Evolutionary conservation across 2,329 filamentous ascomycete genomes (phyloP).

Genomic region (Bipolaris zeicola): DNA sequence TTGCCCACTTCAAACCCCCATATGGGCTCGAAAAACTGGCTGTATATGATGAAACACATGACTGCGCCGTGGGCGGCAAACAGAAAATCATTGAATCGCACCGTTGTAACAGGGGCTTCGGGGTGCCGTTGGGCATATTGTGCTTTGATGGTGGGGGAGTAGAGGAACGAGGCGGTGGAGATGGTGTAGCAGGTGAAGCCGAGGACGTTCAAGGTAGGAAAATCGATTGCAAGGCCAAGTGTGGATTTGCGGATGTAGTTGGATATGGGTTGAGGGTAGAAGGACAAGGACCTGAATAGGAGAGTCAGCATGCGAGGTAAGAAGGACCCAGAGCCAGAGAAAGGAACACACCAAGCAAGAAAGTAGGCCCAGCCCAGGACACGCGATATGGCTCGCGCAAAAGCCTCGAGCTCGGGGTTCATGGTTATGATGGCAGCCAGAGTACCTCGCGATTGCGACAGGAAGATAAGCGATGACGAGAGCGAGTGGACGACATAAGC

Average conservation of each 20-base stretch:
- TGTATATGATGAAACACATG: constrained; percentile 73
- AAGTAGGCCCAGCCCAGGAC: constrained; percentile 48
- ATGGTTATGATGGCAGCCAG: constrained; percentile 1
- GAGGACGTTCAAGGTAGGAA: constrained; percentile 74
- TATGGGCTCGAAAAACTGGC: constrained; percentile 72
- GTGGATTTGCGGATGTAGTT: constrained; percentile 81
- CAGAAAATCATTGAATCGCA: constrained; percentile 85
- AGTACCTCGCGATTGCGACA: not conserved
- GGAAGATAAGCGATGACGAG: constrained; percentile 5
- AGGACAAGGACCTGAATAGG: constrained; percentile 72
- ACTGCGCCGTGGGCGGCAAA: constrained; percentile 84
- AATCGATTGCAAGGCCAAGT: constrained; percentile 84
- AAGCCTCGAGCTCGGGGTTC: constrained; percentile 28
- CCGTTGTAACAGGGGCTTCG: constrained; percentile 75
- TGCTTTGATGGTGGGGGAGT: constrained; percentile 73
- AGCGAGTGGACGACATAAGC: not conserved
- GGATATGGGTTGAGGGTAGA: constrained; percentile 87
- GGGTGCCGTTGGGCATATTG: constrained; percentile 86
- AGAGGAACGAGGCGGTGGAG: constrained; percentile 77
- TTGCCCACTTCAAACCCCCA: constrained; percentile 76
- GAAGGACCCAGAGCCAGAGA: not conserved
- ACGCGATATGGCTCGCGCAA: constrained; percentile 42
- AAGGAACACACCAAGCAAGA: constrained; percentile 37
- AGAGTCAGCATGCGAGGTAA: not conserved
- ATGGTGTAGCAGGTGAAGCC: constrained; percentile 78